Conservation (phyloP, 192 early-diverging fungal genomes). For the Ramicandelaber brevisporus region DNA sequence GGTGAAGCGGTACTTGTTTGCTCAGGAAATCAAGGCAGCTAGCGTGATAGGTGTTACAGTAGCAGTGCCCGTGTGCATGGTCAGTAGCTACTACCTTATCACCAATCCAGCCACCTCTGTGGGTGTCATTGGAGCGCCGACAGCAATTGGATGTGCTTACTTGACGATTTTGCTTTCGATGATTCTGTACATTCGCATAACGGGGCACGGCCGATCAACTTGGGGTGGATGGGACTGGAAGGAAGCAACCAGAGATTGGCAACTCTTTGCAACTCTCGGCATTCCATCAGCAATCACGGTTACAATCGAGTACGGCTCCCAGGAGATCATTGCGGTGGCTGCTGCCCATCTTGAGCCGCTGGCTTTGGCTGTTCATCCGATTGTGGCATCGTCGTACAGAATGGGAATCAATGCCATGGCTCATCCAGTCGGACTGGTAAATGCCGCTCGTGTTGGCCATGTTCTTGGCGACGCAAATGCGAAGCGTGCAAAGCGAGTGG, state of each 20-base stretch:
- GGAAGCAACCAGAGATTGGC: conserved; percentile 32
- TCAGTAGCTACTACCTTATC: conserved; percentile 58
- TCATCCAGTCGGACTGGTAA: conserved; percentile 32
- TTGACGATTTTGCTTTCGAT: conserved; percentile 22
- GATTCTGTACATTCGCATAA: conserved; percentile 22
- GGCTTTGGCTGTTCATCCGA: too few species aligned
- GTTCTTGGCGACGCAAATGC: conserved; percentile 30
- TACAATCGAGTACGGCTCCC: conserved; percentile 51
- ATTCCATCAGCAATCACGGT: conserved; percentile 61
- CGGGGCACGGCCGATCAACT: conserved; percentile 28
- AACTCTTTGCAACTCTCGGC: conserved; percentile 37
- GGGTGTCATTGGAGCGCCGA: conserved; percentile 39
- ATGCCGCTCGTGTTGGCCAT: conserved; percentile 58
- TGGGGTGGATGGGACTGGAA: conserved; percentile 69
- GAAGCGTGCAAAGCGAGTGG: conserved; percentile 19
- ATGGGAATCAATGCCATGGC: too few species aligned
- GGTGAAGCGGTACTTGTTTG: conserved; percentile 65
- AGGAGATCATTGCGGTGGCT: conserved; percentile 52
- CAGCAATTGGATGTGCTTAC: conserved; percentile 27
- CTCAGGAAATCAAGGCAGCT: conserved; percentile 74
- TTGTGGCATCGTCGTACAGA: too few species aligned
- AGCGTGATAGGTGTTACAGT: conserved; percentile 37
- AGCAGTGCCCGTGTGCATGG: conserved; percentile 36
- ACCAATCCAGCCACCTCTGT: conserved; percentile 18
- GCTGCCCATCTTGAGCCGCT: too few species aligned